Evolutionary conservation across 2,329 filamentous ascomycete species (phyloP), one percentile per base, ranked within the genome.

Genomic region (Monilinia aucupariae): DNA sequence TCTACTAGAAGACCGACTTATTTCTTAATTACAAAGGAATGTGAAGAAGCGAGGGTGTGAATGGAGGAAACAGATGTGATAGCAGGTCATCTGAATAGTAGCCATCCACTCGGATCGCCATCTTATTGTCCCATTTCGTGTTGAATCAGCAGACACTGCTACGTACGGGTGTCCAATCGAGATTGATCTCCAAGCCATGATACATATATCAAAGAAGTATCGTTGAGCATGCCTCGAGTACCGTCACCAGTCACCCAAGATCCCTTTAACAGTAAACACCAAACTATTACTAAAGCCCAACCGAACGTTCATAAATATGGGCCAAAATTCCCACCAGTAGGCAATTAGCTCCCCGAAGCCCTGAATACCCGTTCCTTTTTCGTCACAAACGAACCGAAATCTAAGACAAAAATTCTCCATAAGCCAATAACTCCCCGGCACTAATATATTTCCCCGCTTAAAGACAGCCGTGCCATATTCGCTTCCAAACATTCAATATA

Each of bases 401-500:
- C 10, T 34, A 51, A 51, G 49, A 51, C 49, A 51, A 10, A 34
- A 30, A 30, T 32, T 32, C 39, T 56, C 27, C 53, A 56, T 20
- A 45, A 52, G 4, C 54, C 54, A 56, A 56, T 34, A 47, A 47
- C 41, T 56, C 41, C 27, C 41, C 41, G n/a, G 8, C 54, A 6
- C 27, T 13, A 47, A 34, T 1, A 45, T 4, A 6, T 20, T 9
- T 48, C 27, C 45, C 60, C 60, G 58, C 60, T 54, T 30, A 58
- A 34, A 32, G 30, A 30, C 25, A n/a, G 47, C 45, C 25, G 49
- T 48, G 25, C 5, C 15, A 25, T 27, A 10, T 54, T 67, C 64
- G 64, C 45, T 48, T 60, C 64, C 64, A 64, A 54, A 62, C 30
- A 64, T 67, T 47, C 47, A 34, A 30, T 8, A 20, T 61, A 60